These are phyloP conservation scores for Stentor coeruleus DNA, from an alignment of 73 alveolate genomes.

Conservation along the genomic window DNA sequence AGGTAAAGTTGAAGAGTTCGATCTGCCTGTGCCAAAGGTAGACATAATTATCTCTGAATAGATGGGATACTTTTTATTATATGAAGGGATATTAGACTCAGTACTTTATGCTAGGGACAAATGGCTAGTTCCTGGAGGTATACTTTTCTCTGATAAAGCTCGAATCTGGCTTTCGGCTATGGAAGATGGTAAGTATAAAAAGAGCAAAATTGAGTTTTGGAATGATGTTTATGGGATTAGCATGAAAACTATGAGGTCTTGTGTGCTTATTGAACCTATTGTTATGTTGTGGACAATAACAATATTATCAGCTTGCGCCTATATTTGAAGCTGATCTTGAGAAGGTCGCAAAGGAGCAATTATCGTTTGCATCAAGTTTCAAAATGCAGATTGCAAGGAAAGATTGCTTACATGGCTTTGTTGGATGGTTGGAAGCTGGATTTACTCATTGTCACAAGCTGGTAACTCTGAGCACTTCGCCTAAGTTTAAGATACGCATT, in stretches of 20 bases:
- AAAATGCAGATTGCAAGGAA: conserved; percentile 52
- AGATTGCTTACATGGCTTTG: conserved; percentile 79
- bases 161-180: conserved; percentile 72
- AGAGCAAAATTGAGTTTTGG: conserved; percentile 82
- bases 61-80: conserved; percentile 94
- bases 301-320: conserved; percentile 33
- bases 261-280: conserved; percentile 38
- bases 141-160: conserved; percentile 89
- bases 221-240: conserved; percentile 82
- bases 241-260: conserved; percentile 60
- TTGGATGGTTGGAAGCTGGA: conserved; percentile 88
- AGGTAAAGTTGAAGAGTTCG: conserved; percentile 93
- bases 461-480: conserved; percentile 84
- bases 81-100: conserved; percentile 92
- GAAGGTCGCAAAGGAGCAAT: conserved; percentile 62
- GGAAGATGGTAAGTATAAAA: conserved; percentile 88
- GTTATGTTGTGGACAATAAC: conserved; percentile 31
- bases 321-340: conserved; percentile 71
- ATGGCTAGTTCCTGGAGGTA: conserved; percentile 68
- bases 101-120: conserved; percentile 92
- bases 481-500: conserved; percentile 84
- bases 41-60: conserved; percentile 93
- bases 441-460: conserved; percentile 66
- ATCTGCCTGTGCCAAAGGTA: conserved; percentile 84
- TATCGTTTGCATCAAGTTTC: conserved; percentile 62